Base-by-base conservation (phyloP, 176 grass and related monocot species). In the Urochloa ruziziensis region DNA sequence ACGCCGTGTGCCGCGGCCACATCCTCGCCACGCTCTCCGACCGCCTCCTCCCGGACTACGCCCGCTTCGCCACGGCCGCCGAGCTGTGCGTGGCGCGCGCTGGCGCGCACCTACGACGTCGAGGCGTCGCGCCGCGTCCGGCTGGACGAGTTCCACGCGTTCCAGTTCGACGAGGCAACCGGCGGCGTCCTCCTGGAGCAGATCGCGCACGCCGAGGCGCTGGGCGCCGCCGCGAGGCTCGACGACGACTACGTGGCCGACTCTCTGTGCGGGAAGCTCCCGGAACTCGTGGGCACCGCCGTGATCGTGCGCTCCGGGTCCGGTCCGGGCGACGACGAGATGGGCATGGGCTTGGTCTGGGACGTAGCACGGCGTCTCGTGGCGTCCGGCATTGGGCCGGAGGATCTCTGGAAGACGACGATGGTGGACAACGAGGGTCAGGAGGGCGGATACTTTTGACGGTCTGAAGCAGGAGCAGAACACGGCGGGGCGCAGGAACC, bases 1-100 rank as follows among this genome's bases (percentile, higher is more conserved):
- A 88, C 72, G 62, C 80, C 1, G 15, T 88, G 9, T 88, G 62
- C 70, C 84, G 84, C 23, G 77, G 84, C 67, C 84, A 87, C 84
- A 63, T 81, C 84, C 69, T 73, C 25, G 68, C 51, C 69, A 30
- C 11, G 87, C 67, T 77, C 82, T 73, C 69, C 37, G 76, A 89
- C 78, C 70, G 69, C 77, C 27, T 85, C 25, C 71, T 89, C 16
- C 67, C 59, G 25, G 42, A 75, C 75, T 70, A 85, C 87, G 10
- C 10, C 5, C 83, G 27, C 51, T 62, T 39, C 60, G 25, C 49
- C 82, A 86, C 88, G 1, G 68, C 83, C 11, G 28, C 13, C 13
- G 58, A 21, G 1, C 10, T 70, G 23, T n/a, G n/a, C n/a, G n/a
- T 90, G 88, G 88, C 17, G 24, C 49, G 87, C 82, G 11, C n/a